These are phyloP conservation scores for Collybiopsis luxurians DNA, from an alignment of 768 basidiomycete genomes.

Conservation along the genomic window DNA sequence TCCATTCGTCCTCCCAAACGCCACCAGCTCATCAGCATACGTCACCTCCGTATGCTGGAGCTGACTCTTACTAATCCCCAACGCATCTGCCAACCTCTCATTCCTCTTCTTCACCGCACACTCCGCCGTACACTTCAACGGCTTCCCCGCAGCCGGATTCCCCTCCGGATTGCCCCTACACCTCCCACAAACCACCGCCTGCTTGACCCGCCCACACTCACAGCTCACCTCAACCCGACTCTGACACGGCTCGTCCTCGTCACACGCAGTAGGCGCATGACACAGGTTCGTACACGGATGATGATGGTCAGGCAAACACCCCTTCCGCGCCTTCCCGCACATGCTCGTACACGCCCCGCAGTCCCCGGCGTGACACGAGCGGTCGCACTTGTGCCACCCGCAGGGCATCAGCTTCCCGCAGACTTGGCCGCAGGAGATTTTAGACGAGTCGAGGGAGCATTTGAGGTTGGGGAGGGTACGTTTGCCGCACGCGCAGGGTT, in stretches of 20 bases:
- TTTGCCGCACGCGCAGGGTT: slow-evolving; percentile 89
- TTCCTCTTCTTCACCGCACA: slow-evolving; percentile 87
- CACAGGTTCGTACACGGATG: slow-evolving; percentile 80
- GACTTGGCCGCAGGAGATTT: slow-evolving; percentile 78
- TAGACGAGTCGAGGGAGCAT: slow-evolving; percentile 76
- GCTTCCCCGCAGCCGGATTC: slow-evolving; percentile 25
- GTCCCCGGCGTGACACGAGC: slow-evolving; percentile 75
- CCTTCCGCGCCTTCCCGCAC: slow-evolving; percentile 85
- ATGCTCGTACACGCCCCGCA: slow-evolving; percentile 75
- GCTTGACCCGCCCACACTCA: slow-evolving; percentile 79
- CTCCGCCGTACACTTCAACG: slow-evolving; percentile 74
- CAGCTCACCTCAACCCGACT: slow-evolving; percentile 68
- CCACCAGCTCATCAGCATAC: slow-evolving; percentile 63
- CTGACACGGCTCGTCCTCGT: slow-evolving; percentile 77
- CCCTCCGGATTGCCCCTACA: slow-evolving; percentile 42
- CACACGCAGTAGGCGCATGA: slow-evolving; percentile 86
- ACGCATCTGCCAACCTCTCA: slow-evolving; percentile 82
- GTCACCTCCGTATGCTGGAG: slow-evolving; percentile 24
- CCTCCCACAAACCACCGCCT: slow-evolving; percentile 71
- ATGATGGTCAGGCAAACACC: slow-evolving; percentile 67
- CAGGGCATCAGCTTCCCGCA: slow-evolving; percentile 83
- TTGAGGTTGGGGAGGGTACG: slow-evolving; percentile 72
- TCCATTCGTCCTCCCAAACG: slow-evolving; percentile 55
- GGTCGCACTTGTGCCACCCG: slow-evolving; percentile 87
- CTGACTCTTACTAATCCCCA: slow-evolving; percentile 71